phyloP scores from a whole-genome alignment of 352 stramenopile species.

The Pythium aquatile region DNA sequence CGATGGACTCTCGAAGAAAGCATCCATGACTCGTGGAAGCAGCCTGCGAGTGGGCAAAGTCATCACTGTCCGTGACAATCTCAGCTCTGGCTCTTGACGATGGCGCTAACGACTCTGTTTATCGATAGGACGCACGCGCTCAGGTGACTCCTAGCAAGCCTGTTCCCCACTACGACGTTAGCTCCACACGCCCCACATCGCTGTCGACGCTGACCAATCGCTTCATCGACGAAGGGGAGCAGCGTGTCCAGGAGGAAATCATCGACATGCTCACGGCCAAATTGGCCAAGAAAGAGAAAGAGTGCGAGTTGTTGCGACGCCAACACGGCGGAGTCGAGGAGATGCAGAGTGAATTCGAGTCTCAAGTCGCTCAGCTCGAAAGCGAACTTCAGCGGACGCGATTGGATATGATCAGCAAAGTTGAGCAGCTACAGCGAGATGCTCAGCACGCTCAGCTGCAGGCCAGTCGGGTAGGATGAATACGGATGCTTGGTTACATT shows the following conservation, averaged over 20 bases:
- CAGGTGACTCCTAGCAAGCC: constrained; percentile 24
- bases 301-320: constrained; percentile 44
- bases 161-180: background rate
- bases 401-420: background rate
- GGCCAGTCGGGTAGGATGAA: constrained; percentile 33
- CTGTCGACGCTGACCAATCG: background rate
- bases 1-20: background rate
- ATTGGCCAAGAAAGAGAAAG: constrained; percentile 63
- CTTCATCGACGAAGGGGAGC: constrained; percentile 48
- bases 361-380: constrained; percentile 3
- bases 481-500: background rate
- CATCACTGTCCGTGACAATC: constrained; percentile 37
- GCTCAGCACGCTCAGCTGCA: constrained; percentile 26
- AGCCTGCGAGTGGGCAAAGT: constrained; percentile 52
- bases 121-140: constrained; percentile 35
- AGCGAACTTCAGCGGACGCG: background rate
- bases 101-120: background rate
- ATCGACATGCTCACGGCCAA: constrained; percentile 63
- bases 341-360: background rate
- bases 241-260: constrained; percentile 54
- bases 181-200: background rate
- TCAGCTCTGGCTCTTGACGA: background rate
- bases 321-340: constrained; percentile 27
- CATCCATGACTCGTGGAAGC: constrained; percentile 22
- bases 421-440: background rate